Evolutionary conservation across 2,329 filamentous ascomycete genomes (phyloP), one percentile per base, ranked within the genome.

Genomic region (Aspergillus sergii): DNA sequence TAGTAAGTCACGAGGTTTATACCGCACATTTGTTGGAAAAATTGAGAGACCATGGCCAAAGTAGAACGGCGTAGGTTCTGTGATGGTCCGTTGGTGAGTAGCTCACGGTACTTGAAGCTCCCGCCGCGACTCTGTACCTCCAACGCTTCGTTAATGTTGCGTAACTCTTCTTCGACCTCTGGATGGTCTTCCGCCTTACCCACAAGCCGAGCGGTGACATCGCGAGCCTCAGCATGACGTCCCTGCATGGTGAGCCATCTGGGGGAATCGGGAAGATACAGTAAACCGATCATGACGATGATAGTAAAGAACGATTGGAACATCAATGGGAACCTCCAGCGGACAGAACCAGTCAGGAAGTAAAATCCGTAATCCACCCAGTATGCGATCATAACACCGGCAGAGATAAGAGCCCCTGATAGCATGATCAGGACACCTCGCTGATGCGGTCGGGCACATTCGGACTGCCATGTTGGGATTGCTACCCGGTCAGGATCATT

Each of bases 181-280:
- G 66, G 81, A 2, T 83, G 63, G 51, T 84, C 61, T 36, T 78
- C 73, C 2, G 84, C 75, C 5, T 53, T 50, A 1, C 48, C 43
- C 16, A 61, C 43, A 78, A 80, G 4, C 80, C 59, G 59, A 57
- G 59, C 80, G 36, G 85, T 79, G 4, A 84, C 81, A 4, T 75
- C 73, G 14, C 76, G 75, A 43, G 74, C 84, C 66, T 79, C 83
- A 60, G 76, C 78, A 62, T 84, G 79, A n/a, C 78, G 75, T 30
- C 82, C 84, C 59, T 81, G 81, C 26, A 83, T 71, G 16, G 86
- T 80, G 7, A 86, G 74, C 81, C 83, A 86, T 57, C 84, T 77
- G 2, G 84, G 84, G 0, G 81, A 84, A 62, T 86, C 84, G 4
- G 83, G 84, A 2, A 85, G 72, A 4, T 69, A 65, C 1, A 68